A percentile compares a stretch with the other conserved stretches of the same genome.
Evolutionary conservation across 1,284 basidiomycete species (phyloP).

Genomic region (Sparassis latifolia): DNA sequence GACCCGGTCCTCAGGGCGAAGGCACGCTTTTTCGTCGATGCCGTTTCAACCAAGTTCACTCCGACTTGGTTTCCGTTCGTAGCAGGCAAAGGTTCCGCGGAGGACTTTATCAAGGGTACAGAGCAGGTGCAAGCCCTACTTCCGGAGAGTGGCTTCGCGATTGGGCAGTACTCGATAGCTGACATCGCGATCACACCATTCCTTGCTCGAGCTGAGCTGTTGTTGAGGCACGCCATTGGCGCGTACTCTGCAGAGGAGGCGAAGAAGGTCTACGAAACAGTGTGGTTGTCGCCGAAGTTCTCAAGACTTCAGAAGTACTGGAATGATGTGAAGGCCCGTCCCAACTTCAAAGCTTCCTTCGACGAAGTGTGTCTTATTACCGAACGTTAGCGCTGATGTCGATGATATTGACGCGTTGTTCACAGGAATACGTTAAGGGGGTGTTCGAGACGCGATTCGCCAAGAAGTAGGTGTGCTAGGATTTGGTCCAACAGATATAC

Average conservation of each 20-base stretch:
- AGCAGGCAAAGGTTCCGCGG: constrained; percentile 30
- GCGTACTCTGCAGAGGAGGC: constrained; percentile 24
- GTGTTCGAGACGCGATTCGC: too few species aligned
- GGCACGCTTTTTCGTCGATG: constrained; percentile 55
- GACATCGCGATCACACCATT: constrained; percentile 45
- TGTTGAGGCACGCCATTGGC: constrained; percentile 25
- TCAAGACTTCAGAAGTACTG: constrained; percentile 25
- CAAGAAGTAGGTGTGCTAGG: too few species aligned
- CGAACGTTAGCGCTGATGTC: too few species aligned
- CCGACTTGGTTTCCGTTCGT: constrained; percentile 24
- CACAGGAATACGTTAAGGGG: too few species aligned
- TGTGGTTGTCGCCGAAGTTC: constrained; percentile 20
- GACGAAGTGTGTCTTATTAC: constrained; percentile 17
- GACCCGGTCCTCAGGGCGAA: constrained; percentile 50
- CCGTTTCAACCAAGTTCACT: constrained; percentile 36
- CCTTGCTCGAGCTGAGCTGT: constrained; percentile 23
- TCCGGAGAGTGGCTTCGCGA: constrained; percentile 22
- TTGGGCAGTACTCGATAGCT: constrained; percentile 40
- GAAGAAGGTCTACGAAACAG: constrained; percentile 15
- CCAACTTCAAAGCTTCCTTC: constrained; percentile 24
- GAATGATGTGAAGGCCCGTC: constrained; percentile 20
- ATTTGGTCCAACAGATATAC: too few species aligned
- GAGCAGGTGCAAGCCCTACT: constrained; percentile 29
- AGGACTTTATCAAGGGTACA: constrained; percentile 29
- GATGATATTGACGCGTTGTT: too few species aligned